Evolutionary conservation across 176 grass and related monocot genomes (phyloP).

Genomic region (Metroxylon sagu): DNA sequence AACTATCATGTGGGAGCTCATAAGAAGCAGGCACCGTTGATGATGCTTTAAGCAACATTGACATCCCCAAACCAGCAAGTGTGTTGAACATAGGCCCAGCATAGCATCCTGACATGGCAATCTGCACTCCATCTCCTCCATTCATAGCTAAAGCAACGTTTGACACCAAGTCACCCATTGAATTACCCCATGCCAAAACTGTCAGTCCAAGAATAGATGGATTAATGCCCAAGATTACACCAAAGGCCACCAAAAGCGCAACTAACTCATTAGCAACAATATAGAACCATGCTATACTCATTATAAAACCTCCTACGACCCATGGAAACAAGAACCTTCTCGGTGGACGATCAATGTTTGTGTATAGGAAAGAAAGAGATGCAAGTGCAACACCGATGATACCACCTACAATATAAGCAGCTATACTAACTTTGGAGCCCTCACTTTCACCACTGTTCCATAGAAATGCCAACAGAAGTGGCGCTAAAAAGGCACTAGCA

Average conservation of each 20-base stretch:
- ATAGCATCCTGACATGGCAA: slow-evolving; percentile 97
- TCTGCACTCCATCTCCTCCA: slow-evolving; percentile 80
- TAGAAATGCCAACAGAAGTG: slow-evolving; percentile 69
- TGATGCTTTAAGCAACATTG: slow-evolving; percentile 84
- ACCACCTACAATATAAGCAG: slow-evolving; percentile 39
- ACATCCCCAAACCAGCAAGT: slow-evolving; percentile 83
- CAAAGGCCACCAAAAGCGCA: slow-evolving; percentile 79
- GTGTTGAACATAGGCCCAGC: slow-evolving; percentile 99
- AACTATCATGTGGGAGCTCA: slow-evolving; percentile 59
- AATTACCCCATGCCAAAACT: slow-evolving; percentile 95
- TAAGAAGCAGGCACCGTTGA: slow-evolving; percentile 54
- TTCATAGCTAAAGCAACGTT: slow-evolving; percentile 88
- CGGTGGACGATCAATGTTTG: slow-evolving; percentile 52
- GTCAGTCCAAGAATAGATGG: slow-evolving; percentile 95
- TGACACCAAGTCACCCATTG: slow-evolving; percentile 96
- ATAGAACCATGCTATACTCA: slow-evolving; percentile 99
- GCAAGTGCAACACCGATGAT: slow-evolving; percentile 48
- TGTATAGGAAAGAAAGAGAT: slow-evolving; percentile 59
- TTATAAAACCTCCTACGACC: slow-evolving; percentile 96
- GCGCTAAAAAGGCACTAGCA: slow-evolving; percentile 61
- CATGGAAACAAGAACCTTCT: slow-evolving; percentile 80
- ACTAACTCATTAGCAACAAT: slow-evolving; percentile 93
- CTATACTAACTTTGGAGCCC: slow-evolving; percentile 27
- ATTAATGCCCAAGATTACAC: slow-evolving; percentile 80
- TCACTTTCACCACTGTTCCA: slow-evolving; percentile 51